Evolutionary conservation across 2,329 filamentous ascomycete species (phyloP).

Genomic region (Madurella mycetomatis): DNA sequence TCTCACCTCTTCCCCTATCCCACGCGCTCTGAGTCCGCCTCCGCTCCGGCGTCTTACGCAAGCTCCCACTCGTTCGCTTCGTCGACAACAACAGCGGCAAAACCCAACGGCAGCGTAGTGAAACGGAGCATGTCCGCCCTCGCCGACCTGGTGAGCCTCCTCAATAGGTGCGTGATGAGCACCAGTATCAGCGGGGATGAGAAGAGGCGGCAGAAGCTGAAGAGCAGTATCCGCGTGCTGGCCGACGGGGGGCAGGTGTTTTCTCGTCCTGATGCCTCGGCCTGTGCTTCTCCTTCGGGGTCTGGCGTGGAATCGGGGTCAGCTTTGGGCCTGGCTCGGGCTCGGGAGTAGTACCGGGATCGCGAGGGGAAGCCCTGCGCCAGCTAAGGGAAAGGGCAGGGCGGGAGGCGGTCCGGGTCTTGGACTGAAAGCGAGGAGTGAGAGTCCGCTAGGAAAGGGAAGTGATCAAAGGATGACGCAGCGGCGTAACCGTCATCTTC

Average conservation of each 20-base stretch:
- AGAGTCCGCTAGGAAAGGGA: too few species aligned
- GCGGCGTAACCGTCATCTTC: too few species aligned
- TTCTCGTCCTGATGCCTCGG: neutral
- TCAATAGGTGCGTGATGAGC: neutral
- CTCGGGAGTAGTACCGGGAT: too few species aligned
- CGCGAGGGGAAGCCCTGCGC: too few species aligned
- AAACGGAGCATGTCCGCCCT: neutral
- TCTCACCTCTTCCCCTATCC: neutral
- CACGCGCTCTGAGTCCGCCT: neutral
- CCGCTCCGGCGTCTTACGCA: neutral
- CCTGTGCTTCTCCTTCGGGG: too few species aligned
- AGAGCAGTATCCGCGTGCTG: conserved; percentile 35
- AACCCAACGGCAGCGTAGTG: neutral
- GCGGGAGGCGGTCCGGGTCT: too few species aligned
- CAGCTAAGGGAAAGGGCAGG: too few species aligned
- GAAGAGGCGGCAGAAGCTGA: conserved; percentile 33
- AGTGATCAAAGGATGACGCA: too few species aligned
- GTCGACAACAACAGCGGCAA: neutral
- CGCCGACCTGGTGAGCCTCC: neutral
- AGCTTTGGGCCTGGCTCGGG: too few species aligned
- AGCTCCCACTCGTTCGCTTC: too few species aligned
- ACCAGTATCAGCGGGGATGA: conserved; percentile 25
- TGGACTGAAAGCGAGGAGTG: too few species aligned
- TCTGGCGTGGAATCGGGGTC: too few species aligned
- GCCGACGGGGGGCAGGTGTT: conserved; percentile 11